phyloP scores from a whole-genome alignment of 257 asterid species.

The Plantago elongata region DNA sequence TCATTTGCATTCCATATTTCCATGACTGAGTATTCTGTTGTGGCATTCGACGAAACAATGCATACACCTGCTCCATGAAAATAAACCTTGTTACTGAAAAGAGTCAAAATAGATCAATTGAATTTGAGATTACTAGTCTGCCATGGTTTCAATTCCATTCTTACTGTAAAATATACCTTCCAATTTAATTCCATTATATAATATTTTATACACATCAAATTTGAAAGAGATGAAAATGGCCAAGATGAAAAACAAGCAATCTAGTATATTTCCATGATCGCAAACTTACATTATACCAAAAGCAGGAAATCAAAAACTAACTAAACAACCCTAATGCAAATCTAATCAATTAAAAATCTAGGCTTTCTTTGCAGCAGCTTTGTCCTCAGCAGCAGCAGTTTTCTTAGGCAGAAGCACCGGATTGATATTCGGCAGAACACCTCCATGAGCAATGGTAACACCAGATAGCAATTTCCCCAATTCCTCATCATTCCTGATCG shows the following conservation, averaged over 20 bases:
- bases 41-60: slow-evolving; percentile 60
- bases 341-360: neutral
- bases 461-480: slow-evolving; percentile 31
- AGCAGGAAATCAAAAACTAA: too few species aligned
- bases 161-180: too few species aligned
- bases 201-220: too few species aligned
- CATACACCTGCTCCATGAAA: slow-evolving; percentile 64
- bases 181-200: too few species aligned
- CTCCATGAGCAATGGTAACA: slow-evolving; percentile 32
- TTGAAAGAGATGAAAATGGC: neutral
- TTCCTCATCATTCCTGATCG: slow-evolving; percentile 35
- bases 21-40: slow-evolving; percentile 66
- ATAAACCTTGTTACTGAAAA: too few species aligned
- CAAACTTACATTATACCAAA: too few species aligned
- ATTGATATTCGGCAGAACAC: slow-evolving; percentile 33
- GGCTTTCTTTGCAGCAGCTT: slow-evolving; percentile 14
- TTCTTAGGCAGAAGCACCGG: slow-evolving; percentile 35
- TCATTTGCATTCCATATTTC: slow-evolving; percentile 87
- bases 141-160: too few species aligned
- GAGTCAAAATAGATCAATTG: too few species aligned
- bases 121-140: too few species aligned
- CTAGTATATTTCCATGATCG: too few species aligned
- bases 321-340: neutral
- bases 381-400: slow-evolving; percentile 23
- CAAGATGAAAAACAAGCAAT: too few species aligned